Percentiles rank a stretch among this genome's conserved stretches.
Evolutionary conservation across 2,329 filamentous ascomycete species (phyloP).

Genomic region (Talaromyces piceae): DNA sequence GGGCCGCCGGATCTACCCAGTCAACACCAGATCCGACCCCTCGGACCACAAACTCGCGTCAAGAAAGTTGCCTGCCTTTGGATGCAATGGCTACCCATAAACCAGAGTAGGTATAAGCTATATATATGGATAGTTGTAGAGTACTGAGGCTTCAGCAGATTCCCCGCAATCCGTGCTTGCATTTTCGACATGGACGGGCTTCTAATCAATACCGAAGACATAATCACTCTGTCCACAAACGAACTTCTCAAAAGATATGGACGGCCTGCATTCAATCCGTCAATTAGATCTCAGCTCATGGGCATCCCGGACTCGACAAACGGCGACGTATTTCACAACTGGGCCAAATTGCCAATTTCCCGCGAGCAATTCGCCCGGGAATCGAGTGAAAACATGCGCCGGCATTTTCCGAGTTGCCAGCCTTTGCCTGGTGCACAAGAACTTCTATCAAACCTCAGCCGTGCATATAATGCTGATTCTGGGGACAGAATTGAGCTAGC

Average conservation of each 20-base stretch:
- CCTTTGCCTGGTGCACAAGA: slow-evolving; percentile 17
- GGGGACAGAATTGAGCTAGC: slow-evolving; percentile 16
- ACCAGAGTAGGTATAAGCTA: no score
- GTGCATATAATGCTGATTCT: slow-evolving; percentile 11
- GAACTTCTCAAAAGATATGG: slow-evolving; percentile 16
- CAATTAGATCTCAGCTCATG: slow-evolving; percentile 19
- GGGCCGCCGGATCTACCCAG: no score
- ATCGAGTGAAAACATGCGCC: slow-evolving; percentile 19
- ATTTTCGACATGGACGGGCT: slow-evolving; percentile 31
- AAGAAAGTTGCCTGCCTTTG: no score
- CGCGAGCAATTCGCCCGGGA: slow-evolving; percentile 26
- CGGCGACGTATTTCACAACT: slow-evolving; percentile 24
- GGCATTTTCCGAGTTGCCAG: slow-evolving; percentile 21
- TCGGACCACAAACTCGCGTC: no score
- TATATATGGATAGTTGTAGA: no score
- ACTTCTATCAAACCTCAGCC: slow-evolving; percentile 15
- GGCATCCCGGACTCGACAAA: slow-evolving; percentile 19
- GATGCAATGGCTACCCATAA: no score
- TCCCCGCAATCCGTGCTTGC: slow-evolving; percentile 23
- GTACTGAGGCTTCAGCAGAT: no score
- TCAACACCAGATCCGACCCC: no score
- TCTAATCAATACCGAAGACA: slow-evolving; percentile 29
- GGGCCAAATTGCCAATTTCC: slow-evolving; percentile 22
- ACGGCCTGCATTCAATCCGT: slow-evolving; percentile 12
- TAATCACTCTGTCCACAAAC: slow-evolving; percentile 18